A percentile compares a stretch with the other conserved stretches of the same genome.
Evolutionary conservation across 2,329 filamentous ascomycete genomes (phyloP).

Genomic region (Pseudocercospora vitis): DNA sequence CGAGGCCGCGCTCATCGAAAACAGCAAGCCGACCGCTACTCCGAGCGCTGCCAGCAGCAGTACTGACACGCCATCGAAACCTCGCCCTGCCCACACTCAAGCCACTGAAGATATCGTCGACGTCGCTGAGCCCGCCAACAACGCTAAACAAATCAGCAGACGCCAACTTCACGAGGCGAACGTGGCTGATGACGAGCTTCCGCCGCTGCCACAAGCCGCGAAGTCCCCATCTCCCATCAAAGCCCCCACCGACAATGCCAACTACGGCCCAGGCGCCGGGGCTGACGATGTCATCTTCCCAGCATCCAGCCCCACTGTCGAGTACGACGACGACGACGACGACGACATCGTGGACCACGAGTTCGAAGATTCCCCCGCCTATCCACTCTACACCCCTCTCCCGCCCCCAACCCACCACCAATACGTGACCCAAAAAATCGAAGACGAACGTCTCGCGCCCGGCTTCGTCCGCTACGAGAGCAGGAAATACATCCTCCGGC

Average conservation of each 20-base stretch:
- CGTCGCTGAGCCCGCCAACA: too few relatives aligned
- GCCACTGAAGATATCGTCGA: too few relatives aligned
- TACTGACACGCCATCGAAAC: not conserved
- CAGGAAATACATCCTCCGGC: constrained; percentile 49
- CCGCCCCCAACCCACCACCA: constrained; percentile 35
- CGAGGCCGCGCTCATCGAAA: constrained; percentile 18
- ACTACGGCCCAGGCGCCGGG: not conserved
- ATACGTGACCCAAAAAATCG: constrained; percentile 38
- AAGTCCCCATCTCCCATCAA: not conserved
- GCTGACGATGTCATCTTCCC: constrained; percentile 3
- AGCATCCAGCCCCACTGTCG: too few relatives aligned
- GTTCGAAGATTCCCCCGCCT: too few relatives aligned
- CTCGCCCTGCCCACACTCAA: not conserved
- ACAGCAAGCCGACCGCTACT: constrained; percentile 5
- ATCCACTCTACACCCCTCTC: constrained; percentile 29
- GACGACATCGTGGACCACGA: too few relatives aligned
- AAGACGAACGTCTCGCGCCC: constrained; percentile 42
- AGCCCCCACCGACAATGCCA: not conserved
- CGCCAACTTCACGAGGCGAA: constrained; percentile 17
- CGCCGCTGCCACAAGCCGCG: constrained; percentile 4
- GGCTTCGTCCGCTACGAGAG: constrained; percentile 44
- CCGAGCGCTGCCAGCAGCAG: constrained; percentile 2
- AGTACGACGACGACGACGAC: too few relatives aligned
- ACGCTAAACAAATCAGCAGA: too few relatives aligned
- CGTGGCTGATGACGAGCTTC: constrained; percentile 1